Base-by-base conservation (phyloP, 208 protist species). In the Acanthamoeba healyi region DNA sequence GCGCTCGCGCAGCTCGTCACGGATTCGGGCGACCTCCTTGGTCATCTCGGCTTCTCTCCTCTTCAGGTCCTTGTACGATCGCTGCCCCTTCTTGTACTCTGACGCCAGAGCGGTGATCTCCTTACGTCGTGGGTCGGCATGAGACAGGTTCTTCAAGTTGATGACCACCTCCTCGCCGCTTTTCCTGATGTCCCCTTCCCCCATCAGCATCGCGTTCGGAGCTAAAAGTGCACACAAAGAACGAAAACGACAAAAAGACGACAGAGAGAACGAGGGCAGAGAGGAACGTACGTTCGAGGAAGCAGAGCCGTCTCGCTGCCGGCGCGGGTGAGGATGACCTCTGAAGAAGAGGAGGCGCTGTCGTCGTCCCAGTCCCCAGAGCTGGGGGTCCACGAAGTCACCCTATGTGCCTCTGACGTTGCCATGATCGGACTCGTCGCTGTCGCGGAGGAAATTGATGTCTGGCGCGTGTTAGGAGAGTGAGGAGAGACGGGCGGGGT, bases 291-390 rank as follows among this genome's bases (percentile, higher is more conserved):
- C 70, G 70, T 42, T 9, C 70, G n/a, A 79, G 70, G 70, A 36
- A 79, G 70, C 6, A 79, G 36, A 32, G 5, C 24, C 5, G 10
- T n/a, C 9, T 44, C 70, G 32, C 70, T 79, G 7, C 70, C 70
- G 70, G 36, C 26, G 36, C 70, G 70, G 36, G n/a, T 79, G 70
- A 79, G 70, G 12, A 79, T 15, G 70, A 79, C 17, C 4, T 79
- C 70, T 4, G 70, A 79, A 38, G 70, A 79, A 17, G 70, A 79
- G 70, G 70, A 38, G 36, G 14, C 70, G 70, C 70, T 79, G n/a
- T 79, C 70, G 42, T 79, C 70, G 70, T 79, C 70, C 70, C 70
- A 79, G 70, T 79, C 70, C 12, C 70, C 70, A 46, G 70, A 46
- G 42, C 36, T 46, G 70, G 70, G 70, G 24, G 36, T 79, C 70